phyloP scores from a whole-genome alignment of 164 flowering plant species.

The Taxillus chinensis region DNA sequence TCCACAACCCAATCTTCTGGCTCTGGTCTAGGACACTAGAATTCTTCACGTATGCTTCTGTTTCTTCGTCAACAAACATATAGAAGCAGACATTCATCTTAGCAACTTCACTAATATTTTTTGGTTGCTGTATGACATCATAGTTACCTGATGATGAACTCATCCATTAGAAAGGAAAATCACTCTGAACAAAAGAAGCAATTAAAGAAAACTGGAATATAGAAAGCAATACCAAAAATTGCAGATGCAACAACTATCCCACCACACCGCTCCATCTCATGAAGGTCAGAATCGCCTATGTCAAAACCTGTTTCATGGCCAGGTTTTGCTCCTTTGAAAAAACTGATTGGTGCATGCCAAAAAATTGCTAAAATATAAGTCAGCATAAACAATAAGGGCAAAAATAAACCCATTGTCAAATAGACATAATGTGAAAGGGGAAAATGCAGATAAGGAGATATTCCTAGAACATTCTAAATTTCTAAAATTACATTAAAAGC shows the following conservation, averaged over 20 bases:
- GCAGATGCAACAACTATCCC: slow-evolving; percentile 95
- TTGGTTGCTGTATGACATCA: slow-evolving; percentile 17
- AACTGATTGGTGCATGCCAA: slow-evolving; percentile 26
- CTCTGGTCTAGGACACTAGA: slow-evolving; percentile 9
- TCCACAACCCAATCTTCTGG: too few relatives aligned
- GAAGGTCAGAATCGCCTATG: slow-evolving; percentile 68
- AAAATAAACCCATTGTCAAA: too few relatives aligned
- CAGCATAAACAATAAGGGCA: too few relatives aligned
- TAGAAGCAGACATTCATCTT: slow-evolving; percentile 17
- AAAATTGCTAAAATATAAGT: too few relatives aligned
- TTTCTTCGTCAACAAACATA: slow-evolving; percentile 21
- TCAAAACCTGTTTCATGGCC: slow-evolving; percentile 87
- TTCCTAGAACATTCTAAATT: too few relatives aligned
- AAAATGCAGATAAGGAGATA: too few relatives aligned
- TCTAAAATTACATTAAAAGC: too few relatives aligned
- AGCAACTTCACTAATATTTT: slow-evolving; percentile 15
- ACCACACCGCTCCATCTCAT: slow-evolving; percentile 74
- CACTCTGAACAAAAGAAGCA: not conserved
- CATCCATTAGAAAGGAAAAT: not conserved
- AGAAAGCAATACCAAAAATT: slow-evolving; percentile 43
- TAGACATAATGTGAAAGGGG: too few relatives aligned
- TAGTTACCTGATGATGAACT: slow-evolving; percentile 14
- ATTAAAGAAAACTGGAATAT: not conserved
- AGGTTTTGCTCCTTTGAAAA: slow-evolving; percentile 73
- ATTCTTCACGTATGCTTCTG: slow-evolving; percentile 14